Conservation (phyloP, 805 yeast genomes). For the Wilhelminamyces savonicus region DNA sequence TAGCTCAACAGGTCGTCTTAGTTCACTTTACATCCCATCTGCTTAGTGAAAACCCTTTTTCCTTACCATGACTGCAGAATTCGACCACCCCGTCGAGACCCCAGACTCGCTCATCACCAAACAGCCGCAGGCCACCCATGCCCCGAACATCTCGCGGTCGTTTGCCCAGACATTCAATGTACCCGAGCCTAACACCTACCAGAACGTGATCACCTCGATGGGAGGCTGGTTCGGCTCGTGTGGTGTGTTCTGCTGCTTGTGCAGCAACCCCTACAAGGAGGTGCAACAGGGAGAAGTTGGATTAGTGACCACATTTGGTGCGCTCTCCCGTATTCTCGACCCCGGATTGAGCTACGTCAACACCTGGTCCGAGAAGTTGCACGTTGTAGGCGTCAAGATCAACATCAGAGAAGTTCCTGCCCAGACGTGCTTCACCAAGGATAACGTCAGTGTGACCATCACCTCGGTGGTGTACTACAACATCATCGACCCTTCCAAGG, state of each 20-base stretch:
- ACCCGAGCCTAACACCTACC: slow-evolving; percentile 37
- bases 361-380: slow-evolving; percentile 54
- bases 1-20: too few species aligned
- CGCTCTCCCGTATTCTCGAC: slow-evolving; percentile 56
- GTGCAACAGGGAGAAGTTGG: slow-evolving; percentile 69
- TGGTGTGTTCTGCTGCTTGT: slow-evolving; percentile 52
- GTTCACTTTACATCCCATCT: too few species aligned
- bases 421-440: slow-evolving; percentile 67
- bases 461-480: slow-evolving; percentile 65
- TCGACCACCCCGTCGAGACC: too few species aligned
- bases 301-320: slow-evolving; percentile 60
- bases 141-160: slow-evolving; percentile 31
- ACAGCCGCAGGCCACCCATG: neutral
- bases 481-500: slow-evolving; percentile 62
- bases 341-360: slow-evolving; percentile 65
- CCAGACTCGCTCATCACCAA: too few species aligned
- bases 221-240: slow-evolving; percentile 47
- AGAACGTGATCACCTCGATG: slow-evolving; percentile 26
- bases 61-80: too few species aligned
- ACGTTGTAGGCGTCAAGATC: slow-evolving; percentile 46
- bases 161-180: slow-evolving; percentile 37
- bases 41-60: too few species aligned
- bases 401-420: slow-evolving; percentile 60
- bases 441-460: slow-evolving; percentile 55
- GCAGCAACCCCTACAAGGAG: slow-evolving; percentile 53